phyloP scores from a whole-genome alignment of 2,329 filamentous ascomycete species.

The Fusarium coicis region DNA sequence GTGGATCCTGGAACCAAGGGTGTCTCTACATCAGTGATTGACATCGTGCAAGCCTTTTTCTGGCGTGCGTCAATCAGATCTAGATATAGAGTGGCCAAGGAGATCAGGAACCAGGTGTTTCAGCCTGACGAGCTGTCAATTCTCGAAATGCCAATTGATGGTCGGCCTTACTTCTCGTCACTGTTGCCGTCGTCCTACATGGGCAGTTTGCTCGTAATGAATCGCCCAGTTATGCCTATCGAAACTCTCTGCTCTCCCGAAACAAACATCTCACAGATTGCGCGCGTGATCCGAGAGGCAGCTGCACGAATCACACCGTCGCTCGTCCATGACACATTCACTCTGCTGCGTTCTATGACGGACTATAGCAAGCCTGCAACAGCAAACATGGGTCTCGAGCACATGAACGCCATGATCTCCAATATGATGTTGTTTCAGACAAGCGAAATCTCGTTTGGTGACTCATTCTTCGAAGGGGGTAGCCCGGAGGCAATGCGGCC shows the following conservation, averaged over 20 bases:
- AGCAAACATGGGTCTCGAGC: constrained; percentile 14
- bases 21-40: neutral
- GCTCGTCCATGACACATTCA: constrained; percentile 2
- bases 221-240: neutral
- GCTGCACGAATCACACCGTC: constrained; percentile 2
- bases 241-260: neutral
- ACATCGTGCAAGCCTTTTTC: constrained; percentile 7
- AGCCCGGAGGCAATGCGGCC: constrained; percentile 8
- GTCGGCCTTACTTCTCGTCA: constrained; percentile 7
- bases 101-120: neutral
- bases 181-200: constrained; percentile 4
- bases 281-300: neutral
- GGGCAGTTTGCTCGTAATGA: constrained; percentile 10
- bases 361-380: constrained; percentile 18
- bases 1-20: neutral
- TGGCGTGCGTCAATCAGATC: constrained; percentile 9
- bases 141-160: constrained; percentile 13
- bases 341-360: neutral
- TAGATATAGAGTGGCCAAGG: constrained; percentile 1
- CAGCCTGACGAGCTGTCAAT: neutral
- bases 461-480: constrained; percentile 1
- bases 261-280: constrained; percentile 2
- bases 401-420: constrained; percentile 9
- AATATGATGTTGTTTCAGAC: constrained; percentile 16
- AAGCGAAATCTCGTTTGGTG: constrained; percentile 3